Percentiles rank a stretch among this genome's conserved stretches.
Evolutionary conservation across 352 stramenopile species (phyloP).

Genomic region (Phytophthora pinifolia): DNA sequence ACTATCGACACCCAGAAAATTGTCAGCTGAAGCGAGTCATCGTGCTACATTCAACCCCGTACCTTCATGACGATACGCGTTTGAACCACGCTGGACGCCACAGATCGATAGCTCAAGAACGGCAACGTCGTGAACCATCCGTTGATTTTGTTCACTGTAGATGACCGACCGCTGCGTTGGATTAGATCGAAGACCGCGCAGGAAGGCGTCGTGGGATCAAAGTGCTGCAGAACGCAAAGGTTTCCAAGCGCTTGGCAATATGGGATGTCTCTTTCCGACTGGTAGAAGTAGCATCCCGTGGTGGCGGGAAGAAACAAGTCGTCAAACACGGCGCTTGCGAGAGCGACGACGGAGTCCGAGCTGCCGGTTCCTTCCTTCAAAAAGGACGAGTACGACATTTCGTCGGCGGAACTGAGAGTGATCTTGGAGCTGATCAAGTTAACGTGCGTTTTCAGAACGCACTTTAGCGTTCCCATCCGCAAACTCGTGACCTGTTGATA

Average conservation of each 20-base stretch:
- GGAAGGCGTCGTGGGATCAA: slow-evolving; percentile 52
- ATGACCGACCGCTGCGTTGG: slow-evolving; percentile 49
- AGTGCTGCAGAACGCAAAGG: slow-evolving; percentile 93
- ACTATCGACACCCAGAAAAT: background rate
- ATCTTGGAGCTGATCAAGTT: slow-evolving; percentile 58
- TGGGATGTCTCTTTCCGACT: slow-evolving; percentile 50
- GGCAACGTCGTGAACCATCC: slow-evolving; percentile 83
- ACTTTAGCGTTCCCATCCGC: slow-evolving; percentile 37
- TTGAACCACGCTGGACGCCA: slow-evolving; percentile 56
- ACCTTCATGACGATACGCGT: slow-evolving; percentile 79
- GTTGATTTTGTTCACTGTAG: slow-evolving; percentile 44
- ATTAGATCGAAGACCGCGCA: slow-evolving; percentile 84
- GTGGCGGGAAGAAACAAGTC: slow-evolving; percentile 78
- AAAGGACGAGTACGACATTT: slow-evolving; percentile 49
- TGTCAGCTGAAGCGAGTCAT: slow-evolving; percentile 2
- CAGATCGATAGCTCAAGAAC: slow-evolving; percentile 86
- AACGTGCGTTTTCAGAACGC: slow-evolving; percentile 45
- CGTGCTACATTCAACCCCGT: background rate
- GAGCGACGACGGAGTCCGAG: slow-evolving; percentile 28
- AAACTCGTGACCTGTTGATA: slow-evolving; percentile 58
- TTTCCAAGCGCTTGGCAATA: slow-evolving; percentile 92
- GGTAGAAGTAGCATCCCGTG: slow-evolving; percentile 89
- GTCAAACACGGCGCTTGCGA: slow-evolving; percentile 68
- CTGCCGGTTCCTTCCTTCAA: slow-evolving; percentile 31
- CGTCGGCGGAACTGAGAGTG: slow-evolving; percentile 31